Evolutionary conservation across 1,284 basidiomycete species (phyloP).

Genomic region (Sanghuangporus baumii): DNA sequence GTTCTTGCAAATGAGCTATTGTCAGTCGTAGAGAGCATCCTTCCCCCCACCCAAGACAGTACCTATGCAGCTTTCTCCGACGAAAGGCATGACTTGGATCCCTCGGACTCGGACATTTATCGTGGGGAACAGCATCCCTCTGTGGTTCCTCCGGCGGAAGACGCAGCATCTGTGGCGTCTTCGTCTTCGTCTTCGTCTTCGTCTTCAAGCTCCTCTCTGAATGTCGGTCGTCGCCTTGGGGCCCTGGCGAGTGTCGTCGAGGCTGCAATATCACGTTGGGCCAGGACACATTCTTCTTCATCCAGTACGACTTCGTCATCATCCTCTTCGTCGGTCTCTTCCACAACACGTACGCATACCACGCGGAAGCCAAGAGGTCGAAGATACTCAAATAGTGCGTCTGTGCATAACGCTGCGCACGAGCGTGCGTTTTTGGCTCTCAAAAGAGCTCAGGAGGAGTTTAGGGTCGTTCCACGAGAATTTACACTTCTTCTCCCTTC

Average conservation of each 20-base stretch:
- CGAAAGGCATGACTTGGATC: not conserved
- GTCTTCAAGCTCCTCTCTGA: conserved; percentile 26
- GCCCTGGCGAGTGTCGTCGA: conserved; percentile 40
- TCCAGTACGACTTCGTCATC: conserved; percentile 40
- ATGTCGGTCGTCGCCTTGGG: conserved; percentile 33
- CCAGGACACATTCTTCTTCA: conserved; percentile 39
- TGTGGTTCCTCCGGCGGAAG: conserved; percentile 28
- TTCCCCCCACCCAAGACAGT: not conserved
- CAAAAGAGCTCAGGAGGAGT: conserved; percentile 55
- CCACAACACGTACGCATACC: conserved; percentile 34
- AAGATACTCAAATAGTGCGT: conserved; percentile 36
- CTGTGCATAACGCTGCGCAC: conserved; percentile 44
- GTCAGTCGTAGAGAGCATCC: not conserved
- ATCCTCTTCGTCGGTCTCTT: conserved; percentile 31
- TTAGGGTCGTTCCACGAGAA: conserved; percentile 52
- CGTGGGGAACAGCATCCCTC: conserved; percentile 44
- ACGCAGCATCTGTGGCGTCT: conserved; percentile 12
- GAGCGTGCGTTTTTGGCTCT: conserved; percentile 54
- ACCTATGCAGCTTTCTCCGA: not conserved
- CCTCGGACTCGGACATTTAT: conserved; percentile 45
- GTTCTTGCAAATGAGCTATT: not conserved
- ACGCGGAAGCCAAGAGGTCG: conserved; percentile 37
- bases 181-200: conserved; percentile 33
- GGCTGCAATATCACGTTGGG: conserved; percentile 42
- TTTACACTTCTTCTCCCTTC: conserved; percentile 61